A percentile compares a stretch with the other conserved stretches of the same genome.
phyloP scores from a whole-genome alignment of 208 protist species.

The Lotmaria passim region DNA sequence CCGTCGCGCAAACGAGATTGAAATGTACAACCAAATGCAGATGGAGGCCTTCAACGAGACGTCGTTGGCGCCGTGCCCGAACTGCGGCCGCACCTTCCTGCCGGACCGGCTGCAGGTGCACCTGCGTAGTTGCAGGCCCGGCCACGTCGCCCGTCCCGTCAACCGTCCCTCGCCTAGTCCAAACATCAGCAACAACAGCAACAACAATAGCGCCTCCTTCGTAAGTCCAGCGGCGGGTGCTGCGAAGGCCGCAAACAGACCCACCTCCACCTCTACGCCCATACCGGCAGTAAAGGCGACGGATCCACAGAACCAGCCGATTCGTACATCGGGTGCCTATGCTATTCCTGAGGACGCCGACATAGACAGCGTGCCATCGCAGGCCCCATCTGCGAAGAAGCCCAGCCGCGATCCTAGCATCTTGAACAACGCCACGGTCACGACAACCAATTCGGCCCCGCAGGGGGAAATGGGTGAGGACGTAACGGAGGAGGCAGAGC shows the following conservation, averaged over 20 bases:
- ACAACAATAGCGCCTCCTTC: not conserved
- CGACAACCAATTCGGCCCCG: not conserved
- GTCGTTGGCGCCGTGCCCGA: constrained; percentile 74
- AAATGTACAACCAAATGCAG: constrained; percentile 83
- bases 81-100: constrained; percentile 92
- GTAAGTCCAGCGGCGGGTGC: too few species aligned
- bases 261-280: too few species aligned
- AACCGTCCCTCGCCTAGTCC: constrained; percentile 34
- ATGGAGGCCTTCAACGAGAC: constrained; percentile 78
- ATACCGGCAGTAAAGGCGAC: not conserved
- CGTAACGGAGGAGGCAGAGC: constrained; percentile 10
- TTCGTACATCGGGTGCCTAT: constrained; percentile 5
- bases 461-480: constrained; percentile 23
- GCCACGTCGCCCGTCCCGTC: constrained; percentile 37
- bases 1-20: constrained; percentile 44
- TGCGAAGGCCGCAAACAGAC: too few species aligned
- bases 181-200: constrained; percentile 14
- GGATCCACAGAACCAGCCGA: too few species aligned
- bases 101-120: constrained; percentile 91
- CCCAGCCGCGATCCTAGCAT: not conserved
- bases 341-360: constrained; percentile 4
- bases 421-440: constrained; percentile 1
- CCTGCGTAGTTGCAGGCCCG: constrained; percentile 85
- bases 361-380: not conserved
- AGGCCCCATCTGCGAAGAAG: constrained; percentile 10